Conservation (phyloP, 129 eudicot species). For the Dittrichia graveolens region DNA sequence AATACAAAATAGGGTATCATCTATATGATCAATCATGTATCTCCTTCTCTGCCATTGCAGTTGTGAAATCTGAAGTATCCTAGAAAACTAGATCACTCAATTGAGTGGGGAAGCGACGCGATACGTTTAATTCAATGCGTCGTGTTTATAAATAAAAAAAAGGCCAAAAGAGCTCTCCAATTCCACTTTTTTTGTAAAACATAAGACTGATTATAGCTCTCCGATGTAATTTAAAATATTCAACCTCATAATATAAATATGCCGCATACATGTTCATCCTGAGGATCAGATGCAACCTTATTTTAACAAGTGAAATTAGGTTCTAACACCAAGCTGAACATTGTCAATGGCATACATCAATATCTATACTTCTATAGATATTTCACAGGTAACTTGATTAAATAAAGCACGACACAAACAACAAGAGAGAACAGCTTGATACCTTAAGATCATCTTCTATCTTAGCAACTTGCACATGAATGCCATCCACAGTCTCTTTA, state of each 20-base stretch:
- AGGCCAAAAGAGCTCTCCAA: no score
- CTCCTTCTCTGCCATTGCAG: no score
- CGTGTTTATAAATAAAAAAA: no score
- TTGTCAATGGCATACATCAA: background rate
- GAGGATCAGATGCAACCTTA: background rate
- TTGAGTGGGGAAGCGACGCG: no score
- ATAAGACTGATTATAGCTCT: background rate
- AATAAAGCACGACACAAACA: background rate
- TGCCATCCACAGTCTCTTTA: conserved; percentile 77
- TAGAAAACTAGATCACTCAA: no score
- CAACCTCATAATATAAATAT: no score
- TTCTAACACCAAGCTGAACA: background rate
- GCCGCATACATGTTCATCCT: background rate
- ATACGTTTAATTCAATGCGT: no score
- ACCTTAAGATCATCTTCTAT: conserved; percentile 99
- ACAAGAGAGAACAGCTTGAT: conserved; percentile 20
- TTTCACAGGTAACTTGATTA: background rate
- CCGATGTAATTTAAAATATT: background rate
- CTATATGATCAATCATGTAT: no score
- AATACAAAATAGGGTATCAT: no score
- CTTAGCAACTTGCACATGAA: conserved; percentile 72
- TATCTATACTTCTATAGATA: background rate
- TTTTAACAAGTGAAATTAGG: background rate
- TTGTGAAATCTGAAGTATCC: no score
- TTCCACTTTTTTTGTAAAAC: no score